Evolutionary conservation across 1,139 yeast genomes (phyloP).

Genomic region (Williopsis jadinii): DNA sequence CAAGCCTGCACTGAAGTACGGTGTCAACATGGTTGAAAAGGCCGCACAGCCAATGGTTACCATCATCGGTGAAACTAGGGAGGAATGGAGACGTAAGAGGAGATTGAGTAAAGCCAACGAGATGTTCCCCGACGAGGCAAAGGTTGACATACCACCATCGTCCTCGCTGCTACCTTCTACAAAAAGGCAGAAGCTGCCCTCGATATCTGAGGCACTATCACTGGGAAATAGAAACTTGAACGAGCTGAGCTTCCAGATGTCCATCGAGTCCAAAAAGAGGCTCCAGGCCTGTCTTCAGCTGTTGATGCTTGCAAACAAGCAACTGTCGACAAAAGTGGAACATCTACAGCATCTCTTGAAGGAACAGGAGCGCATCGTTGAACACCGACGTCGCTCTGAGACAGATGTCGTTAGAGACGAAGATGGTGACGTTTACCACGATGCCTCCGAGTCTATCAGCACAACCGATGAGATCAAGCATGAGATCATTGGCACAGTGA

Average conservation of each 20-base stretch:
- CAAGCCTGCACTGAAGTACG: conserved; percentile 54
- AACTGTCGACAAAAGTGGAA: conserved; percentile 56
- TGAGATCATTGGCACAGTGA: conserved; percentile 83
- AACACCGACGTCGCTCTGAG: conserved; percentile 6
- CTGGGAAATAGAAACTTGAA: conserved; percentile 34
- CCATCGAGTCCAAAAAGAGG: conserved; percentile 63
- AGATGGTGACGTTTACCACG: conserved; percentile 23
- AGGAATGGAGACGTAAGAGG: conserved; percentile 23
- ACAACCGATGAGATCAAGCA: conserved; percentile 47
- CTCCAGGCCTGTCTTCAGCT: conserved; percentile 68
- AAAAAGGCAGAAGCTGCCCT: conserved; percentile 19
- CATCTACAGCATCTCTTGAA: conserved; percentile 47
- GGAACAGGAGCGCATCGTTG: conserved; percentile 29
- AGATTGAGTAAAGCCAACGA: conserved; percentile 22
- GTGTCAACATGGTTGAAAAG: conserved; percentile 60
- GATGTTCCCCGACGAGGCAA: conserved; percentile 21
- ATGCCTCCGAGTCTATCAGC: conserved; percentile 22
- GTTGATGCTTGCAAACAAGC: conserved; percentile 69
- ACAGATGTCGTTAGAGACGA: conserved; percentile 16
- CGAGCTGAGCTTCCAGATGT: conserved; percentile 36
- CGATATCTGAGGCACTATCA: conserved; percentile 21
- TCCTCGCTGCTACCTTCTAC: conserved; percentile 2
- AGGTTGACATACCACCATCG: conserved; percentile 11
- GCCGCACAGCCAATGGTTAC: conserved; percentile 52
- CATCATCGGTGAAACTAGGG: conserved; percentile 38